phyloP scores from a whole-genome alignment of 371 early-diverging fungal species.

The Fennellomyces sp. region DNA sequence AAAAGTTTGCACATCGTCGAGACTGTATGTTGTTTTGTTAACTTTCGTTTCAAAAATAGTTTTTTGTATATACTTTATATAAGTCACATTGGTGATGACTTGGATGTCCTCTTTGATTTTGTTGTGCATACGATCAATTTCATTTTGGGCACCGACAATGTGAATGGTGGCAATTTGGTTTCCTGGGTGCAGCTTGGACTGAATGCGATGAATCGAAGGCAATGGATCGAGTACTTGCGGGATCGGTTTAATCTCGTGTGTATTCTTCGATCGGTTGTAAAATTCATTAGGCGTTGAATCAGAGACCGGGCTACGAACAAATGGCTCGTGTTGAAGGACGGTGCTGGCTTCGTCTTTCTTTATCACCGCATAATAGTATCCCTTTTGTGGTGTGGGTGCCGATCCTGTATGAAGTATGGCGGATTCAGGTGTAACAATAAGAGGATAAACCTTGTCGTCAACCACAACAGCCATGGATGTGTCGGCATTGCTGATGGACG shows the following conservation, averaged over 20 bases:
- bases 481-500: neutral
- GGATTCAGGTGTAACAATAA: neutral
- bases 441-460: slow-evolving; percentile 16
- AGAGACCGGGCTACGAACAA: slow-evolving; percentile 5
- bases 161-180: slow-evolving; percentile 25
- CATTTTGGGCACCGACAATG: slow-evolving; percentile 14
- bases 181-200: slow-evolving; percentile 19
- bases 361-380: slow-evolving; percentile 9
- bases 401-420: slow-evolving; percentile 13
- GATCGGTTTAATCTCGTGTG: neutral
- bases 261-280: slow-evolving; percentile 23
- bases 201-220: slow-evolving; percentile 20
- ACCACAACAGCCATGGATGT: slow-evolving; percentile 16
- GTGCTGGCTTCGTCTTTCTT: slow-evolving; percentile 8
- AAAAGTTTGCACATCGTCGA: slow-evolving; percentile 18
- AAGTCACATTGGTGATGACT: slow-evolving; percentile 13
- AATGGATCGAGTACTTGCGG: slow-evolving; percentile 13
- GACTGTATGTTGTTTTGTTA: no score
- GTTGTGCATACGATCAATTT: slow-evolving; percentile 17
- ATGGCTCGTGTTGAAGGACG: slow-evolving; percentile 7
- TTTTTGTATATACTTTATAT: slow-evolving; percentile 21
- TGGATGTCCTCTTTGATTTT: slow-evolving; percentile 6
- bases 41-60: no score
- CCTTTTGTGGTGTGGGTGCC: slow-evolving; percentile 18
- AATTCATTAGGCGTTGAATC: slow-evolving; percentile 21